Base-by-base conservation (phyloP, 2,329 filamentous ascomycete genomes). In the Cordyceps cicadae region DNA sequence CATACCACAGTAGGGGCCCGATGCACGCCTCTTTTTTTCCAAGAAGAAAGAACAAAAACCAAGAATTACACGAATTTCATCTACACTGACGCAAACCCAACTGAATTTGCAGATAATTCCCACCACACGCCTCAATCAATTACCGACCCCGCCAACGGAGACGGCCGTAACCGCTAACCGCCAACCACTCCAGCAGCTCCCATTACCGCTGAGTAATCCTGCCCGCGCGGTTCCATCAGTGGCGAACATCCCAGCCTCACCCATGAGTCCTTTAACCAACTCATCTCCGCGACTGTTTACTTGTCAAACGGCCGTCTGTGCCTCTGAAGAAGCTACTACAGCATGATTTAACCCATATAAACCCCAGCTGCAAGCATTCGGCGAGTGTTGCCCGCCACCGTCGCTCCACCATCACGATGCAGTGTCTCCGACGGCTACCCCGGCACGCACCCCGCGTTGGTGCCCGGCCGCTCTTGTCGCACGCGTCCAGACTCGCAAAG, bases 161-260 rank as follows among this genome's bases (percentile, higher is more conserved):
- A 21, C 39, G n/a, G 32, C 54, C 54, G 54, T n/a, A 39, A 21
- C 14, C 45, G 15, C 32, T 24, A 41, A 57, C 21, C 21, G 19
- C 29, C 34, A 49, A 5, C 45, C 54, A 57, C 29, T 49, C 6
- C 12, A 48, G 17, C 14, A 12, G 11, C 54, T 24, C 43, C 45
- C 14, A 29, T 39, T 49, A 7, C 17, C 29, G 54, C 54, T 57
- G 54, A 57, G 54, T 57, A 57, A 57, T 49, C 54, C 49, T 54
- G 37, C 52, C 41, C 53, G 54, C 54, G 54, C 54, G 5, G 45
- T 29, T 39, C 34, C 17, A 32, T 12, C 14, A 49, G 54, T 57
- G 54, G 54, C 54, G 43, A 57, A 57, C 32, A 48, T 43, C 54
- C 49, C 54, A 8, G 32, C 32, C 45, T 48, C n/a, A 21, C n/a